A percentile compares a stretch with the other conserved stretches of the same genome.
Evolutionary conservation across 169 alveolate genomes (phyloP).

Genomic region (Plasmodium gaboni): DNA sequence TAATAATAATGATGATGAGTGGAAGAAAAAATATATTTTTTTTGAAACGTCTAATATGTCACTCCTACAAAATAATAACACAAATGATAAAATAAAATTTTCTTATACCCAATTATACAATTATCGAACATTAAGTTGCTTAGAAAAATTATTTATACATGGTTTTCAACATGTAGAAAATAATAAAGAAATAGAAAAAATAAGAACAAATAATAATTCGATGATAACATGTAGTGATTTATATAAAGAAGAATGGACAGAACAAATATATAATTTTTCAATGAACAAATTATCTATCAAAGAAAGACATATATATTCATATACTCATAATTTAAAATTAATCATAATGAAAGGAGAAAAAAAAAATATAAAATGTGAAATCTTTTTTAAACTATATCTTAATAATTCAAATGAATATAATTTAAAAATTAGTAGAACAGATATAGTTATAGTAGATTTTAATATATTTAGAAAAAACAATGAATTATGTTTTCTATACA

Average conservation of each 20-base stretch:
- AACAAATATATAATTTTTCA: constrained; percentile 1
- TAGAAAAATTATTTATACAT: constrained; percentile 64
- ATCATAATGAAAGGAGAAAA: neutral
- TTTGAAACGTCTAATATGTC: constrained; percentile 2
- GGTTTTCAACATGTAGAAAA: constrained; percentile 18
- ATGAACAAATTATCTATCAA: constrained; percentile 14
- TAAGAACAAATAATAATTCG: neutral
- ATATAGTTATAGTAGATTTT: constrained; percentile 36
- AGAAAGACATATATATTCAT: constrained; percentile 29
- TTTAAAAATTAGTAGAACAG: neutral
- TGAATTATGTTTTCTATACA: constrained; percentile 51
- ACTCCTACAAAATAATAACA: constrained; percentile 20
- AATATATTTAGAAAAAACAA: constrained; percentile 66
- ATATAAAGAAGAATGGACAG: constrained; percentile 50
- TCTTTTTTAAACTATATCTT: constrained; percentile 27
- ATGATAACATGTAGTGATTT: constrained; percentile 40
- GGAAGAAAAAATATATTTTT: neutral
- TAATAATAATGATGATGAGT: neutral
- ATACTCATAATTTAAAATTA: constrained; percentile 41
- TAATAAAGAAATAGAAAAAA: neutral
- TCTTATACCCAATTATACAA: constrained; percentile 23
- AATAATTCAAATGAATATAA: neutral
- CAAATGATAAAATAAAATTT: constrained; percentile 1
- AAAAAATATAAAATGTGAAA: constrained; percentile 12
- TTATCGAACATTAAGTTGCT: constrained; percentile 72